Conservation (phyloP, 2,329 filamentous ascomycete species). For the Xylariaceae sp. region DNA sequence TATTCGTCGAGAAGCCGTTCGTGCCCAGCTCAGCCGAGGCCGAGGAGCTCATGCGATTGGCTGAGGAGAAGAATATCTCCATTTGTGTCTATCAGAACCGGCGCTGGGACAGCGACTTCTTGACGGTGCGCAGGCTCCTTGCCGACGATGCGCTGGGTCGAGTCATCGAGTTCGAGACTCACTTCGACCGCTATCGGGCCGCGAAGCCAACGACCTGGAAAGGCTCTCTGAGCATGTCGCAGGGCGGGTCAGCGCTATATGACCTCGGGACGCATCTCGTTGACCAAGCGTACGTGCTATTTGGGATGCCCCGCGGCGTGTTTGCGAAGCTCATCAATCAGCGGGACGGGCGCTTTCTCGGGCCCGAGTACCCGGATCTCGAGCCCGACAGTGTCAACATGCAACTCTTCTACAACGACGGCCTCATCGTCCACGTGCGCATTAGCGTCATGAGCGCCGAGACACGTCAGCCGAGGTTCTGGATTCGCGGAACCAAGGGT, state of each 20-base stretch:
- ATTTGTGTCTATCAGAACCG: constrained; percentile 79
- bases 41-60: constrained; percentile 62
- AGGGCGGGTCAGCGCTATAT: constrained; percentile 72
- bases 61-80: constrained; percentile 56
- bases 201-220: constrained; percentile 70
- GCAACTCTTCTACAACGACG: constrained; percentile 68
- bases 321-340: constrained; percentile 73
- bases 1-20: constrained; percentile 84
- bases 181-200: constrained; percentile 78
- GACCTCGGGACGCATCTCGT: constrained; percentile 79
- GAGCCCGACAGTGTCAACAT: constrained; percentile 67
- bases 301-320: constrained; percentile 70
- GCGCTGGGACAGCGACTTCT: constrained; percentile 78
- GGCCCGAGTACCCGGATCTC: constrained; percentile 45
- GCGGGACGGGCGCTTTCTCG: constrained; percentile 52
- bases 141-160: constrained; percentile 66
- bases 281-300: constrained; percentile 74
- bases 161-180: constrained; percentile 78
- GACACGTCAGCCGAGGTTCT: constrained; percentile 73
- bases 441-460: constrained; percentile 73
- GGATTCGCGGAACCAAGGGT: constrained; percentile 76
- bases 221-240: constrained; percentile 59
- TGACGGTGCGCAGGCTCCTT: constrained; percentile 70
- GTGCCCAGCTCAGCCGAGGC: constrained; percentile 74
- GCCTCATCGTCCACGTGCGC: constrained; percentile 71